phyloP scores from a whole-genome alignment of 306 rosid species.

The Dicorynia guianensis region DNA sequence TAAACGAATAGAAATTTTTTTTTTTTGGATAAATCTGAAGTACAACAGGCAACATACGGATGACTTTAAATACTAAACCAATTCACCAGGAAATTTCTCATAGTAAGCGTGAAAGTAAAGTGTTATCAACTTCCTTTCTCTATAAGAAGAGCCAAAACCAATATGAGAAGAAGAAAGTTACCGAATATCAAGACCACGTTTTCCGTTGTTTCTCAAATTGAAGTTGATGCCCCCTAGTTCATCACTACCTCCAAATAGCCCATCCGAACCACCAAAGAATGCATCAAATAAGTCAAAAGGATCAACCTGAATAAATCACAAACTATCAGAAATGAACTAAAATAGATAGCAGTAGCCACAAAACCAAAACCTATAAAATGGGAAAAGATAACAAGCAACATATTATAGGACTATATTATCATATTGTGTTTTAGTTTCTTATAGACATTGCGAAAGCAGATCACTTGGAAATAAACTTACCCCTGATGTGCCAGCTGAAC shows the following conservation, averaged over 20 bases:
- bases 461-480: constrained; percentile 55
- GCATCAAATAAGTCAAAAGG: constrained; percentile 75
- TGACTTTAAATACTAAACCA: background rate
- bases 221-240: constrained; percentile 71
- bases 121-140: constrained; percentile 2
- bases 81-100: constrained; percentile 24
- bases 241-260: constrained; percentile 67
- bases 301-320: constrained; percentile 66
- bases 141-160: constrained; percentile 11
- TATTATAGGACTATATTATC: constrained; percentile 16
- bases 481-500: constrained; percentile 64
- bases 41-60: background rate
- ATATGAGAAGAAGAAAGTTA: constrained; percentile 42
- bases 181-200: constrained; percentile 71
- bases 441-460: constrained; percentile 23
- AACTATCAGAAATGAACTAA: constrained; percentile 36
- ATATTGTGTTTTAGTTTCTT: constrained; percentile 35
- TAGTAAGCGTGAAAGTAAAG: background rate
- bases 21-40: no score
- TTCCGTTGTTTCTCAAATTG: constrained; percentile 60
- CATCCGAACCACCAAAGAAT: constrained; percentile 80
- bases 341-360: constrained; percentile 15
- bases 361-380: background rate
- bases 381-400: background rate
- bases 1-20: constrained; percentile 10